phyloP scores from a whole-genome alignment of 2,329 filamentous ascomycete species.

The Madurella fahalii region DNA sequence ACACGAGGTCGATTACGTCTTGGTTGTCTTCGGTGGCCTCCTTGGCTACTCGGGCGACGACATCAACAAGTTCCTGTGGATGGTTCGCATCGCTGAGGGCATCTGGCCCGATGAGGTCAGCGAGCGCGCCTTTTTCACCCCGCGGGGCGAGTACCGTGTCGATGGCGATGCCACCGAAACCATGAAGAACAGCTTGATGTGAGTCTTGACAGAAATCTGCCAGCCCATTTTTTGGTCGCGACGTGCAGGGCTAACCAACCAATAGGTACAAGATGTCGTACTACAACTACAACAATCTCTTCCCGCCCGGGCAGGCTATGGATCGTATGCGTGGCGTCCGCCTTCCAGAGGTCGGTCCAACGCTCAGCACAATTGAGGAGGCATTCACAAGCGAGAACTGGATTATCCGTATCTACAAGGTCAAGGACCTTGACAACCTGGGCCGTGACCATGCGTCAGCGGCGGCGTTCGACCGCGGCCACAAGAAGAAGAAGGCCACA shows the following conservation, averaged over 20 bases:
- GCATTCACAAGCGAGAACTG: constrained; percentile 99
- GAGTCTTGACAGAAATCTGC: constrained; percentile 38
- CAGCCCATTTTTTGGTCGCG: background rate
- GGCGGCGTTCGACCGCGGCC: constrained; percentile 69
- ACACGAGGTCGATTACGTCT: constrained; percentile 98
- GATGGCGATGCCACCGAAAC: constrained; percentile 90
- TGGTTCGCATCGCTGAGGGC: constrained; percentile 97
- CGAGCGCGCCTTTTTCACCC: constrained; percentile 93
- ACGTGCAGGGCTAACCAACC: constrained; percentile 25
- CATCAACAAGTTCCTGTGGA: constrained; percentile 99
- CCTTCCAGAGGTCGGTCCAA: constrained; percentile 78
- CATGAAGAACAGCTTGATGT: constrained; percentile 99
- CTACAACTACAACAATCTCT: constrained; percentile 92
- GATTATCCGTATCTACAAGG: constrained; percentile 99
- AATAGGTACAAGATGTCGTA: constrained; percentile 99
- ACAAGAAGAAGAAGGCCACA: constrained; percentile 74
- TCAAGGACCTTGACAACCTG: constrained; percentile 97
- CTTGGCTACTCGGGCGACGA: constrained; percentile 97
- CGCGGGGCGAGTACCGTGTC: constrained; percentile 89
- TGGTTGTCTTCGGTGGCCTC: constrained; percentile 93
- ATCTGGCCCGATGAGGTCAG: constrained; percentile 99
- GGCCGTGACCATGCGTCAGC: constrained; percentile 76
- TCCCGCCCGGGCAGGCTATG: constrained; percentile 83
- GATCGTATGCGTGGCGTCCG: constrained; percentile 82
- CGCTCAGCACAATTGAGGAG: constrained; percentile 87